Base-by-base conservation (phyloP, 495 filamentous ascomycete species). In the Immersiella caudata region DNA sequence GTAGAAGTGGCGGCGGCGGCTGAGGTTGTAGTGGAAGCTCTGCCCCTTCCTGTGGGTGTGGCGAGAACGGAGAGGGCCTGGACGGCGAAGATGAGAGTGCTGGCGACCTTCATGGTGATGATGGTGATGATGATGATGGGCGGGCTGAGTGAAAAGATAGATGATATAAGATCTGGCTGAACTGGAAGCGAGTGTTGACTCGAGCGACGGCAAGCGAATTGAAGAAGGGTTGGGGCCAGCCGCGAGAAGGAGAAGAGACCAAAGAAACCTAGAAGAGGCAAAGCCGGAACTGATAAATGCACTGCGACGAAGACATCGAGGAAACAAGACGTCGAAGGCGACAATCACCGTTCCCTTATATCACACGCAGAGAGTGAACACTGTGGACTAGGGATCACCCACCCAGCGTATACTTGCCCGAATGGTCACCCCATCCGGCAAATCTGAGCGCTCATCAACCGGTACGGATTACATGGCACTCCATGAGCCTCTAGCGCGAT, bases 31-130 rank as follows among this genome's bases (percentile, higher is more conserved):
- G 51, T 46, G 18, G 62, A n/a, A 14, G 54, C 36, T 6, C 62
- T 66, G 11, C 71, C 57, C 14, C 65, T 60, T 8, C 29, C 29
- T 6, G 65, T 51, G n/a, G 73, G 73, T 18, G 67, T 63, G 52
- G 73, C 73, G 14, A 70, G 33, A 33, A 70, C 73, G 20, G 71
- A 72, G 1, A 76, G 54, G 20, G 60, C 68, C 69, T 75, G 71
- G 29, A 68, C 29, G 64, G 73, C 73, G 29, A 75, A 24, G 21
- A 75, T 12, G 52, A 75, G 57, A 55, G 55, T 70, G 65, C 16
- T 26, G 22, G 69, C 62, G 46, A 75, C 33, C 73, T 72, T 75
- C 71, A 76, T 74, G n/a, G n/a, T n/a, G n/a, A n/a, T n/a, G n/a
- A n/a, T n/a, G n/a, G n/a, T n/a, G n/a, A n/a, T n/a, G n/a, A n/a